Percentiles rank a stretch among this genome's conserved stretches.
These are phyloP conservation scores for Takashimella tepidaria DNA, from an alignment of 1,284 basidiomycete species.

Conservation along the genomic window DNA sequence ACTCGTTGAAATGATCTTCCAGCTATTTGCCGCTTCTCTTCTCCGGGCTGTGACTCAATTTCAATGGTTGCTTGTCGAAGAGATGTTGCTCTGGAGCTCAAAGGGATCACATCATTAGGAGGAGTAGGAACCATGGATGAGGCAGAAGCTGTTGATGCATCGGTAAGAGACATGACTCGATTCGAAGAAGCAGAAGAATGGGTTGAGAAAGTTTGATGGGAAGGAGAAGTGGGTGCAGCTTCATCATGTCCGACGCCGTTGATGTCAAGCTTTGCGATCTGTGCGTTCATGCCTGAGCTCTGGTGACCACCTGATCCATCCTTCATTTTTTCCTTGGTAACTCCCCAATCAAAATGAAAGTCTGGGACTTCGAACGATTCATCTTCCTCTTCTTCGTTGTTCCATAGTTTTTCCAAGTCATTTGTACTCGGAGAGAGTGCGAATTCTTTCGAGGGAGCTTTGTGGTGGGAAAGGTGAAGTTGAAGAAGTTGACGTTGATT, in stretches of 20 bases:
- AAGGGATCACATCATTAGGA: conserved; percentile 11
- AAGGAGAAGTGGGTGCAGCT: conserved; percentile 6
- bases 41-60: conserved; percentile 2
- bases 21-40: conserved; percentile 13
- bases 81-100: conserved; percentile 5
- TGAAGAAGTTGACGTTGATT: too few relatives aligned
- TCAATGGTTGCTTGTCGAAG: conserved; percentile 3
- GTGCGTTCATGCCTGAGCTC: not conserved
- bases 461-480: too few relatives aligned
- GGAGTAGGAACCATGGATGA: conserved; percentile 27
- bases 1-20: conserved; percentile 25
- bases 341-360: conserved; percentile 38
- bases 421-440: not conserved
- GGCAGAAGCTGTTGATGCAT: conserved; percentile 26
- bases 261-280: not conserved
- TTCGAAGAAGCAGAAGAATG: conserved; percentile 32
- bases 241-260: not conserved
- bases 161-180: conserved; percentile 21
- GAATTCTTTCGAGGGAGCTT: not conserved
- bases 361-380: conserved; percentile 33
- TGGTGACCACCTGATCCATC: not conserved
- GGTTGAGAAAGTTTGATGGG: conserved; percentile 10
- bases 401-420: not conserved
- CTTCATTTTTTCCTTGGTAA: conserved; percentile 13
- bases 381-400: conserved; percentile 22